phyloP scores from a whole-genome alignment of 1,284 basidiomycete genomes.

The Boletus semigastroideus region DNA sequence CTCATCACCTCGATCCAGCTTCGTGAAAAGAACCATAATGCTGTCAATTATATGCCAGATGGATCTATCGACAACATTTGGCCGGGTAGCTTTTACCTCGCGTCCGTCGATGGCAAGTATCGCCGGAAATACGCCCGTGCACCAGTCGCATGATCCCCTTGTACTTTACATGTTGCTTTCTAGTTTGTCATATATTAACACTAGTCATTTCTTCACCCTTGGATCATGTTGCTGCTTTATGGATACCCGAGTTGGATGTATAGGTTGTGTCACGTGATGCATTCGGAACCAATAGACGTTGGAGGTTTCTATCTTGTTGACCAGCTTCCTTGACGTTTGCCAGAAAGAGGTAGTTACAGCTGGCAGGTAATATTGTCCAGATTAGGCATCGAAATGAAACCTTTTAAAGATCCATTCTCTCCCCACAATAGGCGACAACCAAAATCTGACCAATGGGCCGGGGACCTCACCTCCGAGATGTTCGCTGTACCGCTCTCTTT shows the following conservation, averaged over 20 bases:
- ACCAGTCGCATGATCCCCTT: slow-evolving; percentile 40
- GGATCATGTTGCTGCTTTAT: neutral
- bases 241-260: slow-evolving; percentile 8
- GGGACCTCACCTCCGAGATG: no score
- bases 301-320: no score
- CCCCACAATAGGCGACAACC: no score
- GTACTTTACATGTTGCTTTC: slow-evolving; percentile 1
- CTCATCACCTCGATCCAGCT: slow-evolving; percentile 48
- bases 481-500: no score
- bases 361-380: no score
- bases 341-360: no score
- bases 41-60: slow-evolving; percentile 80
- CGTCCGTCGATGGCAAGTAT: slow-evolving; percentile 90
- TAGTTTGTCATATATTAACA: neutral
- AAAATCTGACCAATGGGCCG: no score
- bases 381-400: no score
- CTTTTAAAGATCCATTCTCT: no score
- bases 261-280: no score
- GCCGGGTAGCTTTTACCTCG: slow-evolving; percentile 93
- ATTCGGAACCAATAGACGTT: no score
- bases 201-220: neutral
- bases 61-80: slow-evolving; percentile 92
- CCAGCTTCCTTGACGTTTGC: no score
- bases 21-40: slow-evolving; percentile 96
- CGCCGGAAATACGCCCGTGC: slow-evolving; percentile 81